Evolutionary conservation across 2,329 filamentous ascomycete species (phyloP).

Genomic region (Trichoderma arundinaceum): DNA sequence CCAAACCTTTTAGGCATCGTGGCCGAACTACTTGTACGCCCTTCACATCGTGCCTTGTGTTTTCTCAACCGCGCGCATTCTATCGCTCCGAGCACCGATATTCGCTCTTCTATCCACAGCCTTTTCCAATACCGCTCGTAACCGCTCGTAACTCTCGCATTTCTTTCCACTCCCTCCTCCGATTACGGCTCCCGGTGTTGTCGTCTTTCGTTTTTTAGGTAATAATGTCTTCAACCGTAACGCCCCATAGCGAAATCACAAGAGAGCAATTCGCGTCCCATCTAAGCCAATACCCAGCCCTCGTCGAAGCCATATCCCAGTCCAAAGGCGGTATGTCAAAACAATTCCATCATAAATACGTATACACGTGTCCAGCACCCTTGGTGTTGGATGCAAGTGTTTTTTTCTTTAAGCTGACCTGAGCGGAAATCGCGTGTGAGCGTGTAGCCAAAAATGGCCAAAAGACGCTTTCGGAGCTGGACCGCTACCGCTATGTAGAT

Average conservation of each 20-base stretch:
- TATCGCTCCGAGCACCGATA: too few relatives aligned
- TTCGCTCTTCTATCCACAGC: too few relatives aligned
- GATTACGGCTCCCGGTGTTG: too few relatives aligned
- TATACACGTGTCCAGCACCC: neutral
- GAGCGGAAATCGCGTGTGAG: neutral
- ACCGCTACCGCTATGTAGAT: constrained; percentile 63
- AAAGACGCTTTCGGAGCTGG: constrained; percentile 61
- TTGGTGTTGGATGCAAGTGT: neutral
- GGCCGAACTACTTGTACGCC: too few relatives aligned
- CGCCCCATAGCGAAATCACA: constrained; percentile 37
- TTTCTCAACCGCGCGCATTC: too few relatives aligned
- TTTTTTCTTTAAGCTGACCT: neutral
- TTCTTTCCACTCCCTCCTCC: too few relatives aligned
- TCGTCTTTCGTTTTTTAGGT: too few relatives aligned
- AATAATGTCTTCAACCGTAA: constrained; percentile 23
- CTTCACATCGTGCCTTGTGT: too few relatives aligned
- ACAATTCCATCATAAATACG: too few relatives aligned
- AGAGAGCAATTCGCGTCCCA: constrained; percentile 45
- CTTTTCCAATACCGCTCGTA: too few relatives aligned
- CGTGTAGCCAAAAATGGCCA: constrained; percentile 54
- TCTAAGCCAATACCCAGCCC: constrained; percentile 47
- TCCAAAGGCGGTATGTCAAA: constrained; percentile 51
- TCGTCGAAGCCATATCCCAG: constrained; percentile 52
- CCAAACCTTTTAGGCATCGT: too few relatives aligned
- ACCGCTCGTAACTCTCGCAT: too few relatives aligned